Evolutionary conservation across 805 yeast species (phyloP).

Genomic region (Saccharomycopsis malanga): DNA sequence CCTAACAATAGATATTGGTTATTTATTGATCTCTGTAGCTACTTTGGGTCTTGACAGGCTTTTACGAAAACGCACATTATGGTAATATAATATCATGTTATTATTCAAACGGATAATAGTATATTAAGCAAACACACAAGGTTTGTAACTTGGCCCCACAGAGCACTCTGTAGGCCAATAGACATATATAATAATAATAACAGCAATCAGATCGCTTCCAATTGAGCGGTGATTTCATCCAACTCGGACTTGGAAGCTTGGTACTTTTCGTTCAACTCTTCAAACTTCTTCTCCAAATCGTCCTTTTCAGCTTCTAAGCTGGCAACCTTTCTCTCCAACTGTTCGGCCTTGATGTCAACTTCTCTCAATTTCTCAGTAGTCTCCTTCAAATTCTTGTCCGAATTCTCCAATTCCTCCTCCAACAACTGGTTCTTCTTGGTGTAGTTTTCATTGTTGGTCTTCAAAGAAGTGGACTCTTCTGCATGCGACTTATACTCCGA

Average conservation of each 20-base stretch:
- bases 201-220: constrained; percentile 45
- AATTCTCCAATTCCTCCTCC: constrained; percentile 86
- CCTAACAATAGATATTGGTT: too few species aligned
- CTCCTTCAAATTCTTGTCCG: constrained; percentile 86
- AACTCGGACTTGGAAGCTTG: constrained; percentile 82
- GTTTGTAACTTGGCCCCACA: too few species aligned
- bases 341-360: constrained; percentile 93
- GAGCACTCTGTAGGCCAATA: too few species aligned
- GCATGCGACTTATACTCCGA: constrained; percentile 76
- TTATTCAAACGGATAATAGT: too few species aligned
- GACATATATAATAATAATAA: too few species aligned
- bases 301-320: constrained; percentile 91
- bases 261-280: constrained; percentile 79
- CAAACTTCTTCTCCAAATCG: constrained; percentile 82
- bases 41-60: too few species aligned
- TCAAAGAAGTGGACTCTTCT: constrained; percentile 83
- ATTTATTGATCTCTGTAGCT: too few species aligned
- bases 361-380: constrained; percentile 92
- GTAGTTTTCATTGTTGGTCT: constrained; percentile 84
- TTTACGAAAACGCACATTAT: too few species aligned
- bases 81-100: too few species aligned
- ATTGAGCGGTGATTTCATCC: constrained; percentile 94
- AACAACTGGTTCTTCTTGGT: constrained; percentile 82
- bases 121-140: too few species aligned
- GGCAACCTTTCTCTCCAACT: constrained; percentile 87